Evolutionary conservation across 495 filamentous ascomycete species (phyloP).

Genomic region (Hamigera avellanea): DNA sequence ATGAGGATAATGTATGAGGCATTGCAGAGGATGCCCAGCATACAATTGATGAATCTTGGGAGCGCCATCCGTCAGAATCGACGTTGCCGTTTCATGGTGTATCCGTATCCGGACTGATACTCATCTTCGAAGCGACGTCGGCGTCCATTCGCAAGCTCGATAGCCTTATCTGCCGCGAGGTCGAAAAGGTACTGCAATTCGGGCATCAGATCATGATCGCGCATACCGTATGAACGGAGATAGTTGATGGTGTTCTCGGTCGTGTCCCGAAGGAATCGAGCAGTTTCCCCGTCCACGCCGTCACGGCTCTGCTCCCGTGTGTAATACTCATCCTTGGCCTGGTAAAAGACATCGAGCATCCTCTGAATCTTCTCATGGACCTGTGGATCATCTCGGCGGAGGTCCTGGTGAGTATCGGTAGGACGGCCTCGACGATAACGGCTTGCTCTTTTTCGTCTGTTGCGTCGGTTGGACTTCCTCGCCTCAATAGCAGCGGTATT

Average conservation of each 20-base stretch:
- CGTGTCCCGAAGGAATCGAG: conserved; percentile 39
- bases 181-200: conserved; percentile 22
- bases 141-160: conserved; percentile 28
- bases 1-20: too few relatives aligned
- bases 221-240: conserved; percentile 14
- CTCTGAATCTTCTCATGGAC: conserved; percentile 12
- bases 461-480: too few relatives aligned
- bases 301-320: conserved; percentile 4
- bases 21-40: too few relatives aligned
- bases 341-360: conserved; percentile 22
- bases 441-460: too few relatives aligned
- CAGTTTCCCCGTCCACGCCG: conserved; percentile 12
- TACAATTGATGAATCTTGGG: too few relatives aligned
- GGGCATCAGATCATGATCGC: conserved; percentile 11
- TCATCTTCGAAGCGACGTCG: conserved; percentile 29
- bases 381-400: neutral
- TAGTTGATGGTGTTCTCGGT: conserved; percentile 33
- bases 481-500: too few relatives aligned
- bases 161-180: conserved; percentile 19
- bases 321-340: conserved; percentile 29
- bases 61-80: too few relatives aligned
- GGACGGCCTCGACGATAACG: neutral
- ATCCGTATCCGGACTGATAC: too few relatives aligned
- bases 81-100: too few relatives aligned
- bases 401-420: neutral